These are phyloP conservation scores for Stephania japonica DNA, from an alignment of 164 flowering plant genomes.

Conservation along the genomic window DNA sequence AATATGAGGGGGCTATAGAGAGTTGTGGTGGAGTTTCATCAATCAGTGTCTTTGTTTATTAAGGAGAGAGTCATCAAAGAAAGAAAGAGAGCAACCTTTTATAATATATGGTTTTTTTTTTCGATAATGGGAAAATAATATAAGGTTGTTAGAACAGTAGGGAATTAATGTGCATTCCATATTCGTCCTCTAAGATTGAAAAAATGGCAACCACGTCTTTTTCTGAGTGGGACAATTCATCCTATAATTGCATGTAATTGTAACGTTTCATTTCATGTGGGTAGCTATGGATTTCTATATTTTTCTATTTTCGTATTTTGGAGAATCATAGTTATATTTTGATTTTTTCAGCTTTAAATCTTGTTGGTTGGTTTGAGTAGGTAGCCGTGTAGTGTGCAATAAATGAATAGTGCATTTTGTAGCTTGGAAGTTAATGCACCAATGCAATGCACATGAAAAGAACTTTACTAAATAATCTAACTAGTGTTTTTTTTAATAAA, in stretches of 20 bases:
- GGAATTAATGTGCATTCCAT: background rate
- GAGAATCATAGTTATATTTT: background rate
- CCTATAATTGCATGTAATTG: background rate
- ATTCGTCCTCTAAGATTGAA: background rate
- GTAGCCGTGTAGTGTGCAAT: background rate
- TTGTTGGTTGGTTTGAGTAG: background rate
- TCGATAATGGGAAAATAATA: too few species aligned
- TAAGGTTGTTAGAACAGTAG: slow-evolving; percentile 2
- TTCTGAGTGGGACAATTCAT: background rate
- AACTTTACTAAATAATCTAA: too few species aligned
- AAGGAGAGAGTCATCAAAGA: too few species aligned
- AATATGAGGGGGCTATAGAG: background rate
- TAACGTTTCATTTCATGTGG: background rate
- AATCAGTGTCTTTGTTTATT: background rate
- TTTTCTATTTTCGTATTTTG: too few species aligned
- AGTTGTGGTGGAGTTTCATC: slow-evolving; percentile 5
- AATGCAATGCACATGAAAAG: background rate
- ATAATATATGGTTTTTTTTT: background rate
- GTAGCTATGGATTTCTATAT: background rate
- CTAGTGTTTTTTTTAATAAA: too few species aligned
- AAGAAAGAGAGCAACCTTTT: too few species aligned
- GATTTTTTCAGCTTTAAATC: background rate
- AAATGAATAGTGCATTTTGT: background rate
- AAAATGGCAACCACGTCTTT: background rate
- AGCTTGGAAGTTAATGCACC: background rate